Percentiles rank a stretch among this genome's conserved stretches.
Evolutionary conservation across 768 basidiomycete species (phyloP).

Genomic region (Trametopsis cervina): DNA sequence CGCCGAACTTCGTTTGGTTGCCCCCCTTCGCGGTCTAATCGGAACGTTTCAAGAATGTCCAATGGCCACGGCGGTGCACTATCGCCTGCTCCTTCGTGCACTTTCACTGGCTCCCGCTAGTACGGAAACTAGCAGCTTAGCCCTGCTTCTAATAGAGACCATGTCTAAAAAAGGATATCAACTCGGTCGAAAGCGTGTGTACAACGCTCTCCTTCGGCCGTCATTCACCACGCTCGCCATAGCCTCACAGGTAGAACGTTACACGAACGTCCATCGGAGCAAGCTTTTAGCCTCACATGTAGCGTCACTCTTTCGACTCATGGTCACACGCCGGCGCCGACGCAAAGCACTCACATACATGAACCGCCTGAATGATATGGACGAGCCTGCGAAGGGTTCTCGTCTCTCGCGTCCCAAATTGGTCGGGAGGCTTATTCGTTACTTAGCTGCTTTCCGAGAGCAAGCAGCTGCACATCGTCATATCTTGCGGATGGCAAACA

Average conservation of each 20-base stretch:
- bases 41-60: neutral
- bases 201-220: constrained; percentile 2
- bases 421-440: neutral
- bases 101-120: constrained; percentile 4
- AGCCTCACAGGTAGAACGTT: neutral
- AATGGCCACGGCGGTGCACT: constrained; percentile 5
- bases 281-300: neutral
- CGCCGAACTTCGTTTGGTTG: neutral
- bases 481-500: neutral
- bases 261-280: neutral
- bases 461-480: neutral
- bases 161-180: constrained; percentile 9
- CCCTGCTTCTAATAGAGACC: constrained; percentile 6
- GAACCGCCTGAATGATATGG: neutral
- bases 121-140: constrained; percentile 6
- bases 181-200: neutral
- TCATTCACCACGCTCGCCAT: constrained; percentile 1
- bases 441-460: neutral
- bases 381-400: neutral
- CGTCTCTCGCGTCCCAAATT: neutral
- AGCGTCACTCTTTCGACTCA: constrained; percentile 4
- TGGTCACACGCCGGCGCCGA: neutral
- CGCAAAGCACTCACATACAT: neutral
- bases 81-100: constrained; percentile 16
- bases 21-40: constrained; percentile 2